These are phyloP conservation scores for Bidens hawaiensis DNA, from an alignment of 140 eudicot species.

Conservation along the genomic window DNA sequence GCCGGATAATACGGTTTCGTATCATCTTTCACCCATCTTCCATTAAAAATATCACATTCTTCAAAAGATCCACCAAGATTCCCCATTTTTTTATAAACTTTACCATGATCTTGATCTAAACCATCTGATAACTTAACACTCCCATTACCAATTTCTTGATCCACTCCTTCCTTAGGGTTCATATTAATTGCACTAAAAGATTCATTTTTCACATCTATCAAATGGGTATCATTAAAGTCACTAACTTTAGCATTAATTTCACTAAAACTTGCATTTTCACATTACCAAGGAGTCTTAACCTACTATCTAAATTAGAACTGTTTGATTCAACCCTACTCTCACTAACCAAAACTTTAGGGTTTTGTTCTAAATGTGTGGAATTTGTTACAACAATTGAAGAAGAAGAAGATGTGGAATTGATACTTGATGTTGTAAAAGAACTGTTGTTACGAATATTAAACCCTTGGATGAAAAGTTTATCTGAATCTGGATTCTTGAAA, in stretches of 20 bases:
- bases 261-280: constrained; percentile 26
- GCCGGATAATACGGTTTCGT: constrained; percentile 78
- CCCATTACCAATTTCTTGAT: constrained; percentile 9
- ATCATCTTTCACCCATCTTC: constrained; percentile 87
- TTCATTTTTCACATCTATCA: constrained; percentile 20
- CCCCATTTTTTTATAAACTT: constrained; percentile 7
- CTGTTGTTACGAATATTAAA: constrained; percentile 21
- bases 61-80: constrained; percentile 8
- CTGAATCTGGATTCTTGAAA: constrained; percentile 39
- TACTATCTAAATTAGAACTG: constrained; percentile 3
- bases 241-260: constrained; percentile 11
- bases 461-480: constrained; percentile 42
- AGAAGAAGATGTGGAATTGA: constrained; percentile 3
- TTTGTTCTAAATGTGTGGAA: constrained; percentile 24
- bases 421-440: constrained; percentile 23
- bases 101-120: constrained; percentile 17
- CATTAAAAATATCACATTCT: constrained; percentile 74
- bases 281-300: background rate
- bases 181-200: constrained; percentile 17
- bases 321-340: constrained; percentile 13
- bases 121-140: constrained; percentile 13
- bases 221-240: constrained; percentile 31
- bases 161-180: constrained; percentile 15
- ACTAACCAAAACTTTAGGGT: constrained; percentile 18
- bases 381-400: constrained; percentile 21